These are phyloP conservation scores for Amanita thiersii DNA, from an alignment of 768 basidiomycete genomes.

Conservation along the genomic window DNA sequence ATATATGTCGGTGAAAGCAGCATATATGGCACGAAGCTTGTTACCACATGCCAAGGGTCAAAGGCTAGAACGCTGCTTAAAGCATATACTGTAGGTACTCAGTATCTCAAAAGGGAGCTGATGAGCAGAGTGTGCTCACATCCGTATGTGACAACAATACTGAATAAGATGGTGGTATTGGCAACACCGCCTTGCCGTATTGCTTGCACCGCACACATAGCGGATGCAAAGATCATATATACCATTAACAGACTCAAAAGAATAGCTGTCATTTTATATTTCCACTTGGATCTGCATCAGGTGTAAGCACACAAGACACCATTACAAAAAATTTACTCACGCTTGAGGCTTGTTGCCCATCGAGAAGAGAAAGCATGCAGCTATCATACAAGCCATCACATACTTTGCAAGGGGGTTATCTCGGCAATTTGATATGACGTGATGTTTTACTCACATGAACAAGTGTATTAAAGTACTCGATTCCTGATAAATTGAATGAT, in stretches of 20 bases:
- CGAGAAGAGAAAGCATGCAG: constrained; percentile 88
- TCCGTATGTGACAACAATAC: constrained; percentile 81
- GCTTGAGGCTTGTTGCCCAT: constrained; percentile 94
- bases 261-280: constrained; percentile 76
- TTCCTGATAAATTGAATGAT: constrained; percentile 53
- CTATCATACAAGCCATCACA: constrained; percentile 72
- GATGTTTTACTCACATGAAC: constrained; percentile 69
- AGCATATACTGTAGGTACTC: constrained; percentile 50
- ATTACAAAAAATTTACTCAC: constrained; percentile 27
- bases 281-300: constrained; percentile 56
- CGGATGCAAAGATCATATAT: constrained; percentile 78
- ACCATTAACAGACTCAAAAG: constrained; percentile 71
- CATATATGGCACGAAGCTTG: constrained; percentile 84
- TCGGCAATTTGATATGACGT: no score
- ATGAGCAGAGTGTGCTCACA: constrained; percentile 27
- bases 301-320: neutral
- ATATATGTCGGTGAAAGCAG: constrained; percentile 78
- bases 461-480: constrained; percentile 68
- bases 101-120: neutral
- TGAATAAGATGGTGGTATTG: constrained; percentile 75
- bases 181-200: constrained; percentile 55
- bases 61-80: constrained; percentile 74
- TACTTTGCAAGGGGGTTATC: no score
- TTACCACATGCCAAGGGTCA: constrained; percentile 96
- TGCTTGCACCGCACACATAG: constrained; percentile 73